Evolutionary conservation across 331 rosid genomes (phyloP).

Genomic region (Dryas integrifolia): DNA sequence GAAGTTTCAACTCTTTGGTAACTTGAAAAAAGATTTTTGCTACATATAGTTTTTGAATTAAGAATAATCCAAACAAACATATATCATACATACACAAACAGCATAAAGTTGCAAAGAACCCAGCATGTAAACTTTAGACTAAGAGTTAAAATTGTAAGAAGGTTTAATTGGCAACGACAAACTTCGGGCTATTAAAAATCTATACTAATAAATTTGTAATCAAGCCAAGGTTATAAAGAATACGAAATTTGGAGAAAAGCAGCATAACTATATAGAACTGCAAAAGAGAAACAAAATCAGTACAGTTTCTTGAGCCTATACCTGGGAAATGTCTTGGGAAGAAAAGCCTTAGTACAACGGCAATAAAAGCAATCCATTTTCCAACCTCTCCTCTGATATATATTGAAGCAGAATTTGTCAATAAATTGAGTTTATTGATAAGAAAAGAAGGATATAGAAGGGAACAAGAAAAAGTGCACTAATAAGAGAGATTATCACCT

Average conservation of each 20-base stretch:
- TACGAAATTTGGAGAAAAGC: too few relatives aligned
- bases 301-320: constrained; percentile 8
- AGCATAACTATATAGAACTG: not conserved
- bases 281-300: not conserved
- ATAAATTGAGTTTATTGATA: not conserved
- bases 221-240: not conserved
- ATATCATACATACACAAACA: too few relatives aligned
- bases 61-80: too few relatives aligned
- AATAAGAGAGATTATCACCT: constrained; percentile 40
- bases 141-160: too few relatives aligned
- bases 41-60: too few relatives aligned
- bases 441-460: not conserved
- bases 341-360: constrained; percentile 83
- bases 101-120: too few relatives aligned
- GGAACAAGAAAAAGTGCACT: not conserved
- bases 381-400: constrained; percentile 68
- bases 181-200: too few relatives aligned
- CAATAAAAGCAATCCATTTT: constrained; percentile 70
- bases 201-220: not conserved
- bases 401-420: constrained; percentile 9
- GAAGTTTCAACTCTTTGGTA: too few relatives aligned
- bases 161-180: too few relatives aligned
- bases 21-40: too few relatives aligned
- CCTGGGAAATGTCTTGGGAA: constrained; percentile 84
- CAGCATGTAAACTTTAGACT: too few relatives aligned